Base-by-base conservation (phyloP, 1,284 basidiomycete species). In the Coriolopsis trogii region DNA sequence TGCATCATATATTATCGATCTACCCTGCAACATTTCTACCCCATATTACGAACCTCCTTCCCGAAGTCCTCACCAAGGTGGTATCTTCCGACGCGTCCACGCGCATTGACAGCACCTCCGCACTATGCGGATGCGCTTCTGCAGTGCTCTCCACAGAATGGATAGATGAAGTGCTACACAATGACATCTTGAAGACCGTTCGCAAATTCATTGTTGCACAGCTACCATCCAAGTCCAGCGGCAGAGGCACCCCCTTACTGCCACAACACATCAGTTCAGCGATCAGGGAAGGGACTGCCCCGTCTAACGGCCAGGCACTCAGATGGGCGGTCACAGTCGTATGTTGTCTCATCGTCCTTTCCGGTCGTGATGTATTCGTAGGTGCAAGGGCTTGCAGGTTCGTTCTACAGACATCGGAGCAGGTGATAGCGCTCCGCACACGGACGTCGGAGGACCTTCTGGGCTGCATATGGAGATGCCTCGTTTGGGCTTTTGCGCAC, bases 401-500 rank as follows among this genome's bases (percentile, higher is more conserved):
- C 26, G 62, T 78, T 30, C 55, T 78, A 7, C 62, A 65, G 6
- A 63, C 68, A 2, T 64, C 81, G 13, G 64, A 61, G 6, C 55
- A 61, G 38, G 58, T 71, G 2, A 63, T 8, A 60, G 45, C 1
- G 70, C 74, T 53, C 68, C 70, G 41, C 64, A 65, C 18, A 62
- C 10, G 24, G 48, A 63, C 12, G n/a, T 63, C 75, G 8, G 68
- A 69, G 9, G 63, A 67, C 8, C 63, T 80, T 8, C 75, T 78
- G 43, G 61, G 74, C 0, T 73, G 75, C 33, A 63, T 79, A 20
- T 86, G 82, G 82, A 72, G 69, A 46, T 74, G 77, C 44, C 67
- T 84, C 15, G 65, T 84, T 23, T 85, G 84, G 82, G 73, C 76
- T 0, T 83, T 78, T 53, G 67, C 71, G 13, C 67, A 72, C 7